Evolutionary conservation across 768 basidiomycete species (phyloP), one percentile per base, ranked within the genome.

Genomic region (Chiua virens): DNA sequence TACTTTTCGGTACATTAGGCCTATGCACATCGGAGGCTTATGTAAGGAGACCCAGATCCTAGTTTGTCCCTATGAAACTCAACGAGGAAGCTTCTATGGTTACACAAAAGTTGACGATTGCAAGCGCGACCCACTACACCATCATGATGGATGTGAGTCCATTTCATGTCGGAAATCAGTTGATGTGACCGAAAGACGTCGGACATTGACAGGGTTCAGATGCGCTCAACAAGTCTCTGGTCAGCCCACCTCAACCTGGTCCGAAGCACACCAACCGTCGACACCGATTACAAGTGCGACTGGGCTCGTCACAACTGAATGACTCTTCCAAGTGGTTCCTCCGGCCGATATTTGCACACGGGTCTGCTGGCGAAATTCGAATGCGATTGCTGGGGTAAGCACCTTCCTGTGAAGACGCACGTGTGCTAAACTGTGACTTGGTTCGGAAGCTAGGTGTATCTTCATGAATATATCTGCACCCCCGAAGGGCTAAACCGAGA

Each of bases 401-500:
- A 11, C 6, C 17, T 5, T n/a, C 8, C 9, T 32, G n/a, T 11
- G 4, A 34, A 27, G 20, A 34, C 17, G 18, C 21, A 9, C 14
- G 15, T 32, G 7, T 36, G 4, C 39, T 49, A 21, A 52, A 14
- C 11, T 20, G 11, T 9, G 3, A 17, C 23, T 27, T 11, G 30
- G 13, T 15, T 27, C 5, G 96, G 95, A 93, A 98, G 75, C 79
- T 98, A 4, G 87, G 85, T 3, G 77, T 96, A 2, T 95, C 96
- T 98, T 99, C 64, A 94, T 99, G 56, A 89, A 75, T 45, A 85
- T 99, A 53, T 96, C 96, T 4, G 96, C 96, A 0, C 97, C 97
- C 0, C 92, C 91, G 0, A 88, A 2, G 96, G 97, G 1, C 94
- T 94, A 0, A 99, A 98, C 72, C 77, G 97, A 53, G 97, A 99